Percentiles rank a stretch among this genome's conserved stretches.
Conservation (phyloP, 2,329 filamentous ascomycete species). For the Calonectria pseudoreteaudii region DNA sequence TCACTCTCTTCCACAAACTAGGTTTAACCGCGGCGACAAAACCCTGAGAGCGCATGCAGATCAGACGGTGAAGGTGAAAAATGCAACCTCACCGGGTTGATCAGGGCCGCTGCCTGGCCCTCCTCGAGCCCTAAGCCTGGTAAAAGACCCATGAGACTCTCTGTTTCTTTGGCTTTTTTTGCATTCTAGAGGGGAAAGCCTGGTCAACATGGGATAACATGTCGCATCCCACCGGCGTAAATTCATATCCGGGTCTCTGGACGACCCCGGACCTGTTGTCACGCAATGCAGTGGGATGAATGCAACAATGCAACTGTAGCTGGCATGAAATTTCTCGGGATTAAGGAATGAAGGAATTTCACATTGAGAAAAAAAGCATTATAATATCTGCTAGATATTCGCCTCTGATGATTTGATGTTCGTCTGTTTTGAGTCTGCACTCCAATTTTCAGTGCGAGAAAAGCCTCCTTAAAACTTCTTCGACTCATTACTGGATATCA, state of each 20-base stretch:
- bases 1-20: neutral
- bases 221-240: slow-evolving; percentile 16
- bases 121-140: neutral
- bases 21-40: neutral
- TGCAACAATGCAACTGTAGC: neutral
- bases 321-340: neutral
- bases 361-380: neutral
- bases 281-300: slow-evolving; percentile 21
- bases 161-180: neutral
- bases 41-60: neutral
- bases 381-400: neutral
- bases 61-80: slow-evolving; percentile 3
- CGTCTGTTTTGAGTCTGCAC: neutral
- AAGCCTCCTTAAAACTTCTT: neutral
- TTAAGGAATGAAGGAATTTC: neutral
- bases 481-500: neutral
- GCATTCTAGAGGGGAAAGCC: neutral
- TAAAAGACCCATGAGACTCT: neutral
- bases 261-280: neutral
- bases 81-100: slow-evolving; percentile 1
- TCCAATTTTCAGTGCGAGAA: neutral
- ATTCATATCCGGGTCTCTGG: neutral
- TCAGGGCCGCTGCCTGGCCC: neutral
- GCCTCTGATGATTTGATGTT: neutral
- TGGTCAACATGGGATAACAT: neutral